Base-by-base conservation (phyloP, 2,329 filamentous ascomycete genomes). In the Zalaria obscura region DNA sequence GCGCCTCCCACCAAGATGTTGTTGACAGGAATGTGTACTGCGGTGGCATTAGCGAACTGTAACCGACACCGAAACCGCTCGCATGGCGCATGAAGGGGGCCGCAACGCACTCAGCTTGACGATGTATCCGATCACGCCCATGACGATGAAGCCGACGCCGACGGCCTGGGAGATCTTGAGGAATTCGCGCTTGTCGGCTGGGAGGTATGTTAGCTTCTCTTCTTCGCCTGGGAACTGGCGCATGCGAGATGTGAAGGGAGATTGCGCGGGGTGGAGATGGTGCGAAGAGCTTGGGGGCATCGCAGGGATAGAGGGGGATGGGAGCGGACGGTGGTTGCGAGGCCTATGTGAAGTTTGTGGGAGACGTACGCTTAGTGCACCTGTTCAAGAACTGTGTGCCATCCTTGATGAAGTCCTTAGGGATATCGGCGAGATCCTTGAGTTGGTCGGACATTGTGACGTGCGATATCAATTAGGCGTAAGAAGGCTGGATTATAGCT, bases 11-110 rank as follows among this genome's bases (percentile, higher is more conserved):
- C 77, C 44, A 82, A 70, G 45, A 80, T 75, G 60, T 80, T 76
- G 70, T 81, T 81, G 48, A 82, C 71, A 48, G 78, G 78, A 38
- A 81, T 79, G 59, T 81, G 77, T 49, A 81, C 74, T 78, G 42
- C 10, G 32, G 27, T 10, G n/a, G 7, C 11, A 18, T 18, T 18
- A 18, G 18, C 18, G 18, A 18, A 18, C 18, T 18, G 18, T 18
- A 18, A 37, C 18, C n/a, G 5, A 7, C 35, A 25, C 18, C 3
- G 9, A 37, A 26, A 6, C 28, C 25, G 7, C 18, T 10, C 9
- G 36, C 18, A 3, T 4, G 11, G 10, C 35, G 18, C 9, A 25
- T 10, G 11, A 25, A 39, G 27, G 11, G 25, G 3, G 3, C 36
- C 5, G 7, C 50, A 5, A 54, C 72, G 39, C 67, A 78, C 75